Percentiles rank a stretch among this genome's conserved stretches.
These are phyloP conservation scores for Penicillium parvum DNA, from an alignment of 495 filamentous ascomycete species.

Conservation along the genomic window DNA sequence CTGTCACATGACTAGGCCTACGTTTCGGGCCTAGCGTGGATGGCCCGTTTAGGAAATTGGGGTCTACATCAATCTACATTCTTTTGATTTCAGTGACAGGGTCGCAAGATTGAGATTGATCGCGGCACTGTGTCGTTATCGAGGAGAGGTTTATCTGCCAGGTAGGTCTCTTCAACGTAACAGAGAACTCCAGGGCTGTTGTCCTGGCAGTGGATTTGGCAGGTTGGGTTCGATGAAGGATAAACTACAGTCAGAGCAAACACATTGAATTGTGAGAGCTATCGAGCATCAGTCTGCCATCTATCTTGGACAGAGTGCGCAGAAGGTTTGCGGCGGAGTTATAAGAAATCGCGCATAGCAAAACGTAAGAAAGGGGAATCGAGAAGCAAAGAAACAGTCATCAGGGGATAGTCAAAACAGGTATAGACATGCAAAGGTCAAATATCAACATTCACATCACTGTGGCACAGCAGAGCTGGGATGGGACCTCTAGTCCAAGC, in stretches of 20 bases:
- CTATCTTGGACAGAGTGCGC: too few relatives aligned
- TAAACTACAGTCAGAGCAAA: slow-evolving; percentile 1
- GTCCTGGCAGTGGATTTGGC: too few relatives aligned
- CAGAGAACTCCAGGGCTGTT: too few relatives aligned
- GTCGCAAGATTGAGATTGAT: too few relatives aligned
- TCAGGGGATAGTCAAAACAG: slow-evolving; percentile 16
- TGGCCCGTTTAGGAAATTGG: too few relatives aligned
- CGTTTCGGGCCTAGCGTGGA: slow-evolving; percentile 21
- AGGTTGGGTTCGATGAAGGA: neutral
- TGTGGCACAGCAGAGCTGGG: neutral
- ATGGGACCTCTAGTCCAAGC: slow-evolving; percentile 52
- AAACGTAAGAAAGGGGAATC: slow-evolving; percentile 30
- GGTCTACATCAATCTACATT: neutral
- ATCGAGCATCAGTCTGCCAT: too few relatives aligned
- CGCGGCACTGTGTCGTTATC: too few relatives aligned
- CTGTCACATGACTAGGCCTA: slow-evolving; percentile 28
- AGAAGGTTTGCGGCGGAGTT: too few relatives aligned
- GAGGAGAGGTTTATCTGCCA: too few relatives aligned
- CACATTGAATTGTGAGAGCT: slow-evolving; percentile 5
- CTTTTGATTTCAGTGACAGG: neutral
- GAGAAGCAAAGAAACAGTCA: slow-evolving; percentile 28
- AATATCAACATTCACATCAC: slow-evolving; percentile 28
- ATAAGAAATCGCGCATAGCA: slow-evolving; percentile 8
- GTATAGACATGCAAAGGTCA: slow-evolving; percentile 30
- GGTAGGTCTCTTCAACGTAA: too few relatives aligned